Evolutionary conservation across 2,329 filamentous ascomycete genomes (phyloP).

Genomic region (Diaporthe amygdali): DNA sequence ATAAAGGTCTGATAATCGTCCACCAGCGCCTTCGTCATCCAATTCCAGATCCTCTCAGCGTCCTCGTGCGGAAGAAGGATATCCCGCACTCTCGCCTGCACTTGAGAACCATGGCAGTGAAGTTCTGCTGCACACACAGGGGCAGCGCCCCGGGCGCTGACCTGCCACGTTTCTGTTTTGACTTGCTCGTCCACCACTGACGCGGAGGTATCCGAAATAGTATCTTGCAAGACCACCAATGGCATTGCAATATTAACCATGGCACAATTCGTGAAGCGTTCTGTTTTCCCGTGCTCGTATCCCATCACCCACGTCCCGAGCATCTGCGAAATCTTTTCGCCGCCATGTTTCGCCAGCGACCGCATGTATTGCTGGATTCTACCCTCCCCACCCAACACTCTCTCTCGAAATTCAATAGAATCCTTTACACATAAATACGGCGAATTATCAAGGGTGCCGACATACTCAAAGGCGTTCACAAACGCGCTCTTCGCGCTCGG

Average conservation of each 20-base stretch:
- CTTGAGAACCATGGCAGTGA: conserved; percentile 11
- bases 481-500: conserved; percentile 60
- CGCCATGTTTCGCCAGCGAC: conserved; percentile 68
- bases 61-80: conserved; percentile 38
- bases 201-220: background rate
- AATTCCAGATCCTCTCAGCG: conserved; percentile 51
- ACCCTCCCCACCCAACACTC: conserved; percentile 76
- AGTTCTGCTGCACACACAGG: background rate
- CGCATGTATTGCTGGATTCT: conserved; percentile 69
- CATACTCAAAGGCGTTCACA: conserved; percentile 74
- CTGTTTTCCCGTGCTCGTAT: conserved; percentile 58
- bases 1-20: conserved; percentile 75
- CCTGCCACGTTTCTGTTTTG: background rate
- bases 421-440: conserved; percentile 76
- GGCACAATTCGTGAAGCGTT: conserved; percentile 63
- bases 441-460: conserved; percentile 76
- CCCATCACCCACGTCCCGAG: conserved; percentile 77
- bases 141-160: conserved; percentile 4
- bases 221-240: conserved; percentile 45
- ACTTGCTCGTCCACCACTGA: background rate
- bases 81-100: conserved; percentile 34
- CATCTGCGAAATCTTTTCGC: conserved; percentile 60
- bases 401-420: conserved; percentile 72
- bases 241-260: conserved; percentile 80
- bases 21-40: conserved; percentile 61